Conservation (phyloP, 306 rosid genomes). For the Vicia sativa region DNA sequence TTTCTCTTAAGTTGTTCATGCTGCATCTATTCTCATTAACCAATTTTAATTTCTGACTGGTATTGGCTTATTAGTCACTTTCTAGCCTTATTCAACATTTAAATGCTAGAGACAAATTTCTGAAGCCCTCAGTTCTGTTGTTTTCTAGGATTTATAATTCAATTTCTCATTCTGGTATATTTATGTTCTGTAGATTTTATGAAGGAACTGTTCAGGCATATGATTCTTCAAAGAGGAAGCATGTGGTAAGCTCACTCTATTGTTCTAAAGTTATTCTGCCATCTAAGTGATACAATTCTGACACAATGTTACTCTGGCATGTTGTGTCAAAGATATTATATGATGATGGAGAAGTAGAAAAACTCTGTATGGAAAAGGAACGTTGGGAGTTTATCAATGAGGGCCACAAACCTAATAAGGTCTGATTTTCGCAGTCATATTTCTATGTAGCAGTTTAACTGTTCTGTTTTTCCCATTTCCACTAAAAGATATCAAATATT, state of each 20-base stretch:
- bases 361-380: conserved; percentile 51
- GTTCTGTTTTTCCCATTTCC: conserved; percentile 32
- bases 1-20: conserved; percentile 14
- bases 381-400: conserved; percentile 50
- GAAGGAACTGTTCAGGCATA: conserved; percentile 81
- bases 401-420: conserved; percentile 45
- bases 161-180: conserved; percentile 30
- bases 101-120: conserved; percentile 28
- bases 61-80: conserved; percentile 17
- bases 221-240: conserved; percentile 78
- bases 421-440: conserved; percentile 39
- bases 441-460: conserved; percentile 35
- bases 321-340: conserved; percentile 62
- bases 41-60: conserved; percentile 24
- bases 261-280: conserved; percentile 25
- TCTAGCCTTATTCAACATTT: conserved; percentile 8
- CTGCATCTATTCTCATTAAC: conserved; percentile 28
- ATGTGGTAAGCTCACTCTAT: conserved; percentile 67
- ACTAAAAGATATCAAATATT: conserved; percentile 22
- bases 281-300: conserved; percentile 29
- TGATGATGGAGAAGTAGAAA: conserved; percentile 52
- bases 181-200: conserved; percentile 72
- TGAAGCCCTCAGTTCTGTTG: conserved; percentile 2
- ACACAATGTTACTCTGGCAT: conserved; percentile 36
- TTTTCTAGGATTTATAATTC: conserved; percentile 28